These are phyloP conservation scores for Chalciporus pseudorubinellus DNA, from an alignment of 768 basidiomycete genomes.

Conservation along the genomic window DNA sequence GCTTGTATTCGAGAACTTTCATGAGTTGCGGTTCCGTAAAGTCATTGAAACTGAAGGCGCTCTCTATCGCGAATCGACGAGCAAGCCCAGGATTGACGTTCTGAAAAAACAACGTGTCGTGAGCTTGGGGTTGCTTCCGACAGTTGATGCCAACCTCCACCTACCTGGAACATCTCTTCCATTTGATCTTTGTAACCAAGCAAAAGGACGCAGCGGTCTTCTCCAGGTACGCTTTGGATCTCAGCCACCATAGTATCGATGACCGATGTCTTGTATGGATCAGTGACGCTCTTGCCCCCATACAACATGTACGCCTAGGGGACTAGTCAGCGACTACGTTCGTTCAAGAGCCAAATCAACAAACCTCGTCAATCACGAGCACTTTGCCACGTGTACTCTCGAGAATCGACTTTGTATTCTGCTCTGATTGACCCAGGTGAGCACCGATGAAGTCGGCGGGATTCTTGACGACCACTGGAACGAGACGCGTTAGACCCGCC, in stretches of 20 bases:
- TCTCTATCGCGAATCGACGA: constrained; percentile 66
- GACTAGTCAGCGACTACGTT: background rate
- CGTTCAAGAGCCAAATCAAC: background rate
- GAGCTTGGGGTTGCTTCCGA: background rate
- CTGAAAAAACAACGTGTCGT: constrained; percentile 30
- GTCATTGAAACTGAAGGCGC: constrained; percentile 67
- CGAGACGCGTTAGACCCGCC: background rate
- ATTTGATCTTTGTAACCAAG: constrained; percentile 68
- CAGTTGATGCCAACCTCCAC: background rate
- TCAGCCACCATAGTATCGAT: constrained; percentile 77
- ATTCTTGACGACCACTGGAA: constrained; percentile 61
- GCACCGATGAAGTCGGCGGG: constrained; percentile 67
- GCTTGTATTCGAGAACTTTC: constrained; percentile 53
- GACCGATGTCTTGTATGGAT: constrained; percentile 64
- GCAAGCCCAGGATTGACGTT: constrained; percentile 70
- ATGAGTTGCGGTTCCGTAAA: constrained; percentile 54
- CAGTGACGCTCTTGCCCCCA: constrained; percentile 34
- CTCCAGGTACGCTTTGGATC: constrained; percentile 66
- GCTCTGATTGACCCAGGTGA: constrained; percentile 58
- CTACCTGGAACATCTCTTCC: constrained; percentile 72
- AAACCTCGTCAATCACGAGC: constrained; percentile 68
- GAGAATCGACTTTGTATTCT: constrained; percentile 63
- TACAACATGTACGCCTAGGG: constrained; percentile 71
- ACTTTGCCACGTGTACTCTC: constrained; percentile 61
- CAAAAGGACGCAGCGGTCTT: constrained; percentile 67